These are phyloP conservation scores for sorghum (Sorghum bicolor) DNA, from an alignment of 176 grass and related monocot genomes.

Conservation along the genomic window DNA sequence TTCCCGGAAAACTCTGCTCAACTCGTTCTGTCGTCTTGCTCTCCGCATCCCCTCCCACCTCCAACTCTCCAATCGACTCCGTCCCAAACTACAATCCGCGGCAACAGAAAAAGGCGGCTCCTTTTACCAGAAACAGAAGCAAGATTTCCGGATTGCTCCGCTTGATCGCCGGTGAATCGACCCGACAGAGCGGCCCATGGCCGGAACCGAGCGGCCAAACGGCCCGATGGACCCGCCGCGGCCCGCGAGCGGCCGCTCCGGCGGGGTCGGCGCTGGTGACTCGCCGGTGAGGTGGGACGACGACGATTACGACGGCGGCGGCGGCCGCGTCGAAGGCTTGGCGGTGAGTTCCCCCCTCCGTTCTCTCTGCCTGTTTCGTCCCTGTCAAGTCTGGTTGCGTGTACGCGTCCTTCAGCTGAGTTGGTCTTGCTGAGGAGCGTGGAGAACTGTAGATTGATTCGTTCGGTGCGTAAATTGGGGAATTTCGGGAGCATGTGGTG, in stretches of 20 bases:
- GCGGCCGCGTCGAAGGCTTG: slow-evolving; percentile 2
- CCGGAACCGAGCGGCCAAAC: slow-evolving; percentile 15
- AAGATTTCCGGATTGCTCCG: background rate
- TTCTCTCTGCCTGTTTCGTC: background rate
- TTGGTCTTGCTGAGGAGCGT: background rate
- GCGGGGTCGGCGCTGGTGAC: background rate
- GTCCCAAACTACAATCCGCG: background rate
- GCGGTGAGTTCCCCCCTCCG: slow-evolving; percentile 22
- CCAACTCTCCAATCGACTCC: background rate
- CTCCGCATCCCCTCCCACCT: background rate
- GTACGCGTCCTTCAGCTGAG: slow-evolving; percentile 5
- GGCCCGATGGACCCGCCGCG: slow-evolving; percentile 1
- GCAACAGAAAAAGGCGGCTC: background rate
- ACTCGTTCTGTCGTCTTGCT: background rate
- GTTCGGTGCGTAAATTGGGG: background rate
- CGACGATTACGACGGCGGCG: background rate
- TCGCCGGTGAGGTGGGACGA: slow-evolving; percentile 33
- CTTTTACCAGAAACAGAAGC: background rate
- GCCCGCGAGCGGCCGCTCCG: background rate
- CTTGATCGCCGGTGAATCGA: slow-evolving; percentile 5
- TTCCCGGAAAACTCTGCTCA: background rate
- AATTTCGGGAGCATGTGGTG: background rate
- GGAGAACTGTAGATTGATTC: slow-evolving; percentile 15
- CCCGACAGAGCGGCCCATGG: slow-evolving; percentile 8
- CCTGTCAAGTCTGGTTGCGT: slow-evolving; percentile 26